Evolutionary conservation across 192 early-diverging fungal genomes (phyloP).

Genomic region (Umbelopsis isabellina): DNA sequence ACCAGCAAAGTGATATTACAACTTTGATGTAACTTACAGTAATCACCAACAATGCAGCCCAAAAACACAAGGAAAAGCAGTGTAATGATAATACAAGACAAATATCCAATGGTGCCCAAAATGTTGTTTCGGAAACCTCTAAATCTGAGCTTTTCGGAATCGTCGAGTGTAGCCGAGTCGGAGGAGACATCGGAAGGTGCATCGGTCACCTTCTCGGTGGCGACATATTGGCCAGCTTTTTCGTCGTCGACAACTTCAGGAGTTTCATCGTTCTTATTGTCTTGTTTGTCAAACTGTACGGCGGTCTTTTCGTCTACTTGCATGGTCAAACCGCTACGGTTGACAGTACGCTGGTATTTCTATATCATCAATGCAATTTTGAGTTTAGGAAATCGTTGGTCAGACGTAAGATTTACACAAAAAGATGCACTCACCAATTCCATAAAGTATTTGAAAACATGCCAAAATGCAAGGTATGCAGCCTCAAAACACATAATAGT

Average conservation of each 20-base stretch:
- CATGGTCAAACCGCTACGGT: slow-evolving; percentile 29
- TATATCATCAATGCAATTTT: not conserved
- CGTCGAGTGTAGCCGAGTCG: slow-evolving; percentile 18
- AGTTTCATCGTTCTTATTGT: slow-evolving; percentile 16
- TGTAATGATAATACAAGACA: slow-evolving; percentile 55
- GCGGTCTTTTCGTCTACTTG: slow-evolving; percentile 18
- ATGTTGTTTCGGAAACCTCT: slow-evolving; percentile 64
- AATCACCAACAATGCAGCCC: slow-evolving; percentile 71
- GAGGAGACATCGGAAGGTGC: slow-evolving; percentile 2
- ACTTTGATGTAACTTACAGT: slow-evolving; percentile 53
- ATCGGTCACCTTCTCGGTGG: not conserved
- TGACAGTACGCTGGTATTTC: not conserved
- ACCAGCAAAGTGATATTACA: not conserved
- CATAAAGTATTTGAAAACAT: slow-evolving; percentile 51
- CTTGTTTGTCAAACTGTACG: slow-evolving; percentile 22
- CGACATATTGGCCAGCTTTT: slow-evolving; percentile 5
- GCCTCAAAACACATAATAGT: slow-evolving; percentile 48
- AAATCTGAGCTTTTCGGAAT: slow-evolving; percentile 52
- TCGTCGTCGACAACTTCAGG: slow-evolving; percentile 23
- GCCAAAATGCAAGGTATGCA: slow-evolving; percentile 51
- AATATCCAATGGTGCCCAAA: slow-evolving; percentile 55
- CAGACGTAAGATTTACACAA: not conserved
- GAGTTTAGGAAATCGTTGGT: not conserved
- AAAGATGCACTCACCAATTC: not conserved
- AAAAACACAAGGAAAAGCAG: slow-evolving; percentile 70